phyloP scores from a whole-genome alignment of 257 asterid genomes.

The Solanum chiquidenum region DNA sequence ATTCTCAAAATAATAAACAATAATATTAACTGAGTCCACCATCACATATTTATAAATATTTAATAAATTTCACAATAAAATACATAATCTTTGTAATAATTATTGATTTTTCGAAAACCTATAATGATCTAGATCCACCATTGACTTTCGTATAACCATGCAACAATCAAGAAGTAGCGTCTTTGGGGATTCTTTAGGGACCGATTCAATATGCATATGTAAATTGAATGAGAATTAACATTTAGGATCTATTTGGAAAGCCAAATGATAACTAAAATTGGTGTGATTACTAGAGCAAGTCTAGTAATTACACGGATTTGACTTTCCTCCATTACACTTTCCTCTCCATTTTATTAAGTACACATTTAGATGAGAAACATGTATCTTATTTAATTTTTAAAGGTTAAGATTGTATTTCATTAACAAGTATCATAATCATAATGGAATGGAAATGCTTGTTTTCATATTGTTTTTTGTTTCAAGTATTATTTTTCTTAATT shows the following conservation, averaged over 20 bases:
- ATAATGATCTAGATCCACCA: not conserved
- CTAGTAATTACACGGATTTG: too few species aligned
- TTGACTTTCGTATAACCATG: not conserved
- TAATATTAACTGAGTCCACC: not conserved
- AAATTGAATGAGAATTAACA: not conserved
- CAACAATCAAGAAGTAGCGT: not conserved
- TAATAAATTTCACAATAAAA: not conserved
- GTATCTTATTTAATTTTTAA: too few species aligned
- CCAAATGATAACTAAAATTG: not conserved
- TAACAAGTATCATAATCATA: not conserved
- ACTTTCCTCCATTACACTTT: too few species aligned
- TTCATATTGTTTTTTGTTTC: not conserved
- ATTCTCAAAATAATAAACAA: not conserved
- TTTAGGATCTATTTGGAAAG: not conserved
- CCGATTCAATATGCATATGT: not conserved
- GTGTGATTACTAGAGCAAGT: too few species aligned
- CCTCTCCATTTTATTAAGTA: too few species aligned
- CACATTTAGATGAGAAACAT: too few species aligned
- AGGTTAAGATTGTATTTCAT: not conserved
- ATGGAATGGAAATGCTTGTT: not conserved
- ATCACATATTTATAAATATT: not conserved
- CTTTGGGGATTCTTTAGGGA: not conserved
- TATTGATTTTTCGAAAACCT: not conserved
- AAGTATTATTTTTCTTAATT: too few species aligned
- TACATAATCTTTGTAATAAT: not conserved